Evolutionary conservation across 2,329 filamentous ascomycete species (phyloP).

Genomic region (Catunica adiposa): DNA sequence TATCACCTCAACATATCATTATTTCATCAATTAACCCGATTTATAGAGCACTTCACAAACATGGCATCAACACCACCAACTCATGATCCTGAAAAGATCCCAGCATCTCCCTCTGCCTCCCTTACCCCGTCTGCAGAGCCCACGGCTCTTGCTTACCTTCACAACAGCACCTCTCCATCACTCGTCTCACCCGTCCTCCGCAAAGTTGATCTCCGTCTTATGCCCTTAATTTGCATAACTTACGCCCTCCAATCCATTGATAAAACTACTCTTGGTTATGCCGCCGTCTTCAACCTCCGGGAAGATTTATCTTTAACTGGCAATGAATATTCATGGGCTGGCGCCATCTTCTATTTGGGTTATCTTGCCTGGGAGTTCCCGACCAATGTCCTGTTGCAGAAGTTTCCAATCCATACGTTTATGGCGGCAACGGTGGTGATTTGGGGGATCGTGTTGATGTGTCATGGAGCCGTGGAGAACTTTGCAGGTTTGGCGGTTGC

Average conservation of each 20-base stretch:
- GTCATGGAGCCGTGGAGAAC: slow-evolving; percentile 25
- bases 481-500: slow-evolving; percentile 28
- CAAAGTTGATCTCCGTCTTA: slow-evolving; percentile 17
- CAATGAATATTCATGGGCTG: slow-evolving; percentile 25
- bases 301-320: slow-evolving; percentile 22
- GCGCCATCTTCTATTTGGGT: slow-evolving; percentile 26
- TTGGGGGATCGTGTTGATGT: slow-evolving; percentile 26
- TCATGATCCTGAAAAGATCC: too few relatives aligned
- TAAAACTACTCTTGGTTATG: slow-evolving; percentile 20
- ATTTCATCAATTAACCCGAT: too few relatives aligned
- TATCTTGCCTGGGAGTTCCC: slow-evolving; percentile 24
- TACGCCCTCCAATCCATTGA: slow-evolving; percentile 17
- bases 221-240: slow-evolving; percentile 17
- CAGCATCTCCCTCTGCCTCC: too few relatives aligned
- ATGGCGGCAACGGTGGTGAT: slow-evolving; percentile 17
- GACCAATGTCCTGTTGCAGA: slow-evolving; percentile 21
- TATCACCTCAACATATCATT: too few relatives aligned
- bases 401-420: slow-evolving; percentile 15
- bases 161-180: neutral
- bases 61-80: too few relatives aligned
- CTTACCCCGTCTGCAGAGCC: too few relatives aligned
- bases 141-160: neutral
- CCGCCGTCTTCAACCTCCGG: slow-evolving; percentile 26
- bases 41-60: too few relatives aligned
- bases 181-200: slow-evolving; percentile 19